Conservation (phyloP, 2,329 filamentous ascomycete species). For the Neoscytalidium dimidiatum region DNA sequence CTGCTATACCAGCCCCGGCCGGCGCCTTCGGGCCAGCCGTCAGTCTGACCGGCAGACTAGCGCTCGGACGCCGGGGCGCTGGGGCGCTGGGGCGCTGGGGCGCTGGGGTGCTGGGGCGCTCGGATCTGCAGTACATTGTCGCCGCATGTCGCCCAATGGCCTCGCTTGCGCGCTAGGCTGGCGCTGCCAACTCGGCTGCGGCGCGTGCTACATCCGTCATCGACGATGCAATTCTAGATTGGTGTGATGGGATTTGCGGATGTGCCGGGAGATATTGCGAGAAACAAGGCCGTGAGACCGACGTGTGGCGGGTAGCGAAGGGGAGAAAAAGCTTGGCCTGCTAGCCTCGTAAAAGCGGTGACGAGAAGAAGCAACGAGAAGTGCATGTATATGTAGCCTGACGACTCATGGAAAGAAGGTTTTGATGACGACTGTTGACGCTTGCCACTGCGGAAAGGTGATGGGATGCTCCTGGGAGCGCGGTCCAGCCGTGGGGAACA, state of each 20-base stretch:
- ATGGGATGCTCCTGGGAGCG: neutral
- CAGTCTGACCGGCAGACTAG: neutral
- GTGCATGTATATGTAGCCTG: neutral
- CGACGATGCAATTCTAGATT: slow-evolving; percentile 9
- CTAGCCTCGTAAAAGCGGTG: slow-evolving; percentile 1
- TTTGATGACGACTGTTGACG: neutral
- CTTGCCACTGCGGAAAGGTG: neutral
- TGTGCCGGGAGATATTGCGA: slow-evolving; percentile 13
- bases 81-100: too few species aligned
- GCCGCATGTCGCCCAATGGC: slow-evolving; percentile 1
- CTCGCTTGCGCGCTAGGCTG: neutral
- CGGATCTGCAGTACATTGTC: slow-evolving; percentile 6
- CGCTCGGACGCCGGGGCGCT: too few species aligned
- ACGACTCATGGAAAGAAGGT: slow-evolving; percentile 7
- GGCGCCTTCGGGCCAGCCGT: neutral
- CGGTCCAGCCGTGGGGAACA: neutral
- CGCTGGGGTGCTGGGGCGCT: too few species aligned
- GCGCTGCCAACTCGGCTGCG: neutral
- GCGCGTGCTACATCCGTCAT: slow-evolving; percentile 11
- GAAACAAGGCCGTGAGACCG: slow-evolving; percentile 10
- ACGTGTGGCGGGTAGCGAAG: neutral
- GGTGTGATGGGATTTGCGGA: slow-evolving; percentile 14
- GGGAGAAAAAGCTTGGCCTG: slow-evolving; percentile 8
- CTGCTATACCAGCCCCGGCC: neutral
- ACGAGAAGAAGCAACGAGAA: slow-evolving; percentile 1